Base-by-base conservation (phyloP, 805 yeast species). In the Hanseniaspora pseudoguilliermondii region DNA sequence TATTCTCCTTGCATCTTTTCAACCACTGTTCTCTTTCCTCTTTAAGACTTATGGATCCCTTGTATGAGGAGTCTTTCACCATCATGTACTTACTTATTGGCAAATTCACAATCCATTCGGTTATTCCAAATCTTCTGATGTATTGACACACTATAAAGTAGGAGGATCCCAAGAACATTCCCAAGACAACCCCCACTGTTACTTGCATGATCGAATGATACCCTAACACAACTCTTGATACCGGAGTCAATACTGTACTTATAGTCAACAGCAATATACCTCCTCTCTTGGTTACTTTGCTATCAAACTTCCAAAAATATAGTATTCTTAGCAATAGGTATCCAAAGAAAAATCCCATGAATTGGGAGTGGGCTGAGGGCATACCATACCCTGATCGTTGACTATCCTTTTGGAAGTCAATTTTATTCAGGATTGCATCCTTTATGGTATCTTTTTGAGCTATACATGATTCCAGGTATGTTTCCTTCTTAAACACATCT, bases 361-460 rank as follows among this genome's bases (percentile, higher is more conserved):
- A 93, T 70, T 91, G 98, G 0, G 96, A 81, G 69, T 91, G 98
- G 1, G 98, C 96, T 54, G 90, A 82, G 0, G 98, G 98, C 97
- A 91, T 91, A 0, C 98, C 98, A 66, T 83, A 89, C 0, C 84
- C 82, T 59, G 84, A 75, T 57, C 79, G 68, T 46, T 75, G 27
- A 62, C 80, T 67, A 42, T 65, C 66, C 46, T 65, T 66, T 49
- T 71, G 73, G 47, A 72, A 65, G 3, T 64, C 59, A 18, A 46
- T 10, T 25, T 44, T 44, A 10, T 44, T 44, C 25, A 29, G 13
- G 9, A 44, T 29, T 21, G n/a, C 11, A 16, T 25, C 29, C 36
- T 44, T 29, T 6, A 44, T 8, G 3, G 16, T 3, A 44, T 29
- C 16, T 13, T 40, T 29, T 8, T 49, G 40, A 5, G 34, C 36